phyloP scores from a whole-genome alignment of 306 rosid genomes.

The Quercus parvula region DNA sequence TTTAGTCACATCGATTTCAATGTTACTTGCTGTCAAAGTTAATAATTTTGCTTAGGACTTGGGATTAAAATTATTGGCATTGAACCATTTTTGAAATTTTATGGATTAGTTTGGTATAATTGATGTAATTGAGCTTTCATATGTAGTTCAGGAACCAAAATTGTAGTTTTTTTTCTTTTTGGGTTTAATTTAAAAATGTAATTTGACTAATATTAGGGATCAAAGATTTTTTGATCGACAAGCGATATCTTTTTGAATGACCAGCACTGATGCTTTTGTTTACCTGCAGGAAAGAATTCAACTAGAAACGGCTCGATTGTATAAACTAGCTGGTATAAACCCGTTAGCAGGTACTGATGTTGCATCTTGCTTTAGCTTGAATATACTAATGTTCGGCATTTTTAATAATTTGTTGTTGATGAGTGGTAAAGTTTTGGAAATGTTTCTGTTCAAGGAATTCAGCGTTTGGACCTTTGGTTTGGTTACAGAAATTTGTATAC shows the following conservation, averaged over 20 bases:
- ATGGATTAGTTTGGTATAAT: too few relatives aligned
- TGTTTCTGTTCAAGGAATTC: not conserved
- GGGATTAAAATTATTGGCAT: too few relatives aligned
- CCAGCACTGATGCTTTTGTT: constrained; percentile 21
- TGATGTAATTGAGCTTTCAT: too few relatives aligned
- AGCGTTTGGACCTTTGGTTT: not conserved
- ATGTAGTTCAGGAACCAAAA: too few relatives aligned
- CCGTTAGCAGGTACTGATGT: constrained; percentile 80
- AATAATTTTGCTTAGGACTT: too few relatives aligned
- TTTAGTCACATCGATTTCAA: too few relatives aligned
- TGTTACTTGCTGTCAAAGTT: too few relatives aligned
- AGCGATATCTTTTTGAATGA: constrained; percentile 3
- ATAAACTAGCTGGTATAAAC: constrained; percentile 87
- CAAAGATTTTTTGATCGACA: not conserved
- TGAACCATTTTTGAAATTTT: too few relatives aligned
- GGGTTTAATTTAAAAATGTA: not conserved
- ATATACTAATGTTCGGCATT: not conserved
- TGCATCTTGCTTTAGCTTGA: constrained; percentile 7
- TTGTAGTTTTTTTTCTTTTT: not conserved
- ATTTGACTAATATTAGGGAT: not conserved
- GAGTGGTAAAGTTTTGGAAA: not conserved
- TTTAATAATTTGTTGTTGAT: not conserved
- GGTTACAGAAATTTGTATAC: not conserved
- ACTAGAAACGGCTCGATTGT: constrained; percentile 84
- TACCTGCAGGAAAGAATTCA: constrained; percentile 88